These are phyloP conservation scores for Ustilaginoidea virens DNA, from an alignment of 2,329 filamentous ascomycete genomes.

Conservation along the genomic window DNA sequence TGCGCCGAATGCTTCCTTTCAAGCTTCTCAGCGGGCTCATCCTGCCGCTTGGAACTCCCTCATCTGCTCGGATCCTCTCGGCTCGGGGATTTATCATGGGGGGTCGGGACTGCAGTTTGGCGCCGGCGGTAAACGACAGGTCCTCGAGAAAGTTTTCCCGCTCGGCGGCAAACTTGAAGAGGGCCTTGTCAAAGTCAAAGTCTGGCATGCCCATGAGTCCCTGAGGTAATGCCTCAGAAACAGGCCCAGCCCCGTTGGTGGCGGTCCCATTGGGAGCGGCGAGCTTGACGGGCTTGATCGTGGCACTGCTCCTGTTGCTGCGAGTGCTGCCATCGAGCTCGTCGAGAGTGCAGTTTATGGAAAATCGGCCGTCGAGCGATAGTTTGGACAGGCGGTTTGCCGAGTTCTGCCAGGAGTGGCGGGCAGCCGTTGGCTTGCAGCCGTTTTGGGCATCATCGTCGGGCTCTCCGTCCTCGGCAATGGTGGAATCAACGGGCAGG, in stretches of 20 bases:
- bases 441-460: conserved; percentile 23
- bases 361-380: conserved; percentile 32
- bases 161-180: conserved; percentile 91
- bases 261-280: conserved; percentile 11
- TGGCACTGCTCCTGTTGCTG: conserved; percentile 52
- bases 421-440: conserved; percentile 20
- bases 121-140: conserved; percentile 73
- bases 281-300: conserved; percentile 34
- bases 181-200: conserved; percentile 84
- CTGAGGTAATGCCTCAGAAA: not conserved
- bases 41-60: conserved; percentile 36
- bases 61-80: conserved; percentile 67
- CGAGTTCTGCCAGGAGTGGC: conserved; percentile 47
- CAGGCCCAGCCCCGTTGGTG: conserved; percentile 10
- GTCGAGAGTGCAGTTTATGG: conserved; percentile 38
- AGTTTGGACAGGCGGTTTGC: conserved; percentile 41
- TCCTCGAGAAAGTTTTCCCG: conserved; percentile 88
- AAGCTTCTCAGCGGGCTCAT: conserved; percentile 43
- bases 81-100: conserved; percentile 66
- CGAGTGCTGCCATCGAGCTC: conserved; percentile 41
- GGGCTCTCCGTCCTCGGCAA: conserved; percentile 46
- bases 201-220: conserved; percentile 31
- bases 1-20: conserved; percentile 77
- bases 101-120: conserved; percentile 53
- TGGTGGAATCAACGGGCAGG: conserved; percentile 37